Evolutionary conservation across 1,284 basidiomycete species (phyloP), one percentile per base, ranked within the genome.

Genomic region (Amylostereum areolatum): DNA sequence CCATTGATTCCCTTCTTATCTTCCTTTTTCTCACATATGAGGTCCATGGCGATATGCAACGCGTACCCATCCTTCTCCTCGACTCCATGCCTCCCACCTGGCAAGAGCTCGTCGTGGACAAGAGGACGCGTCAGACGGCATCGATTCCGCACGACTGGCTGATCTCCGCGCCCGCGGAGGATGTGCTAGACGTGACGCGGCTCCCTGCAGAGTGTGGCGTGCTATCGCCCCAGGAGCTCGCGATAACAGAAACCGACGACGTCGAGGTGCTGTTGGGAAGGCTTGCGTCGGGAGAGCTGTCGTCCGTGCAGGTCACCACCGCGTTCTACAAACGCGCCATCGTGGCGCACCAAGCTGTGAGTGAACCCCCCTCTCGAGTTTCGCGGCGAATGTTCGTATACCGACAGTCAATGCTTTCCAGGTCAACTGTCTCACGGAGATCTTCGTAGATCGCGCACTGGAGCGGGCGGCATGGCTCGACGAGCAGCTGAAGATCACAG

Each of bases 251-350:
- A 47, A 73, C 73, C 7, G 68, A 66, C 27, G 67, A 80, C 47
- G 70, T 82, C 6, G 66, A 68, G 10, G 59, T 61, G 24, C 65
- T 89, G 1, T 64, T 80, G 54, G 49, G 62, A 44, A 73, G 75
- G 46, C 63, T 89, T 4, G 71, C 73, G 12, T 63, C 56, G 2
- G 73, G 72, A 5, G 58, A 68, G 29, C 85, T 80, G 78, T 75
- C 80, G 2, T 74, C 84, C 6, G 70, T 83, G 1, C 77, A 82
- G 46, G 86, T 89, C 31, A 82, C 83, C 1, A 82, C 75, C 4
- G 85, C 89, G 0, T 92, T 86, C 64, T 81, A 80, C 62, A 92
- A 92, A 68, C 73, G 89, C 24, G 86, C 90, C 0, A 74, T 88
- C 44, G 67, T 92, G 45, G 89, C 91, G 0, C 90, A 92, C 51